phyloP scores from a whole-genome alignment of 1,284 basidiomycete genomes.

The Exobasidium cylindrosporum region DNA sequence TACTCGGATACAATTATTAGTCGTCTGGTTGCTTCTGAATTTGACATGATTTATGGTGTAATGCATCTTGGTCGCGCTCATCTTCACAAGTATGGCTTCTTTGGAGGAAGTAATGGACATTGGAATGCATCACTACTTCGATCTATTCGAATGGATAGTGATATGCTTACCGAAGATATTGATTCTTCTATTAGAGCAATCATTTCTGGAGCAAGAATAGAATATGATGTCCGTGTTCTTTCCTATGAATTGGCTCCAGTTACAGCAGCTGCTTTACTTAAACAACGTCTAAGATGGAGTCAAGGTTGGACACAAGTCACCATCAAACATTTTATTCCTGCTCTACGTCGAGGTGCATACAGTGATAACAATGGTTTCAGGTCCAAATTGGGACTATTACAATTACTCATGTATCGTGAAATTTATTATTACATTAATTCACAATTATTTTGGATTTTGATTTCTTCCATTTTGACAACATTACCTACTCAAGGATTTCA shows the following conservation, averaged over 20 bases:
- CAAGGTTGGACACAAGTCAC: conserved; percentile 50
- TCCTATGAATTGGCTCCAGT: conserved; percentile 43
- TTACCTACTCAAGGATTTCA: conserved; percentile 25
- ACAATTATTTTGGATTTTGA: conserved; percentile 26
- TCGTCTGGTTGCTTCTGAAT: conserved; percentile 37
- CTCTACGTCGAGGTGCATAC: conserved; percentile 33
- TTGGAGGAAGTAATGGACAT: conserved; percentile 46
- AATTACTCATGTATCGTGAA: conserved; percentile 38
- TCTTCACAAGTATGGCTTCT: conserved; percentile 40
- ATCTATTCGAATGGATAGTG: conserved; percentile 35
- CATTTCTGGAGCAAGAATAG: conserved; percentile 42
- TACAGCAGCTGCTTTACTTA: conserved; percentile 26
- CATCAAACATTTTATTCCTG: conserved; percentile 34
- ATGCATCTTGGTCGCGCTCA: conserved; percentile 45
- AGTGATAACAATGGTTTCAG: conserved; percentile 29
- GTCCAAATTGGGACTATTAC: conserved; percentile 38
- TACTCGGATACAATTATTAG: conserved; percentile 37
- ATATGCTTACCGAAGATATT: conserved; percentile 50
- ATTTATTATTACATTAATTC: conserved; percentile 37
- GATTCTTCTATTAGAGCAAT: conserved; percentile 45
- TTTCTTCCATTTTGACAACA: conserved; percentile 25
- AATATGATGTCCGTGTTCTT: conserved; percentile 40
- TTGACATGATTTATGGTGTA: conserved; percentile 46
- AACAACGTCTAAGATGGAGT: conserved; percentile 45
- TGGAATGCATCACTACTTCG: conserved; percentile 46